Evolutionary conservation across 176 grass and related monocot genomes (phyloP).

Genomic region (Themeda triandra): DNA sequence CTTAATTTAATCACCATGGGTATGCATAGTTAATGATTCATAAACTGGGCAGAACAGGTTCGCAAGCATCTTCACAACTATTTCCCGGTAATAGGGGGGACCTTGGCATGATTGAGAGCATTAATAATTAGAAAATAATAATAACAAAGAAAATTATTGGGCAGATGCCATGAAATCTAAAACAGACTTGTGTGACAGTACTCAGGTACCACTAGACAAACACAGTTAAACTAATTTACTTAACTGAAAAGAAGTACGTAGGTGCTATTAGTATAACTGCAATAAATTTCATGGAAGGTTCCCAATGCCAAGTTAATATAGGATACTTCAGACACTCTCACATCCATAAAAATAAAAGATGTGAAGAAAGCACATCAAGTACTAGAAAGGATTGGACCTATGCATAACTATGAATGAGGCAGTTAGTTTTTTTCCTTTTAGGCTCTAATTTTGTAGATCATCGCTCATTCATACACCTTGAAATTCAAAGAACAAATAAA

Average conservation of each 20-base stretch:
- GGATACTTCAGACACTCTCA: too few relatives aligned
- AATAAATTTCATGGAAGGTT: background rate
- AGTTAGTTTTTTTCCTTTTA: background rate
- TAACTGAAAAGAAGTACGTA: background rate
- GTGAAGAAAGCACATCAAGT: background rate
- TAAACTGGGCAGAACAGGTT: background rate
- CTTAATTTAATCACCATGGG: too few relatives aligned
- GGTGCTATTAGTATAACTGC: background rate
- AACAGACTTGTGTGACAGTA: background rate
- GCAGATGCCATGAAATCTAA: background rate
- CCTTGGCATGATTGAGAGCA: background rate
- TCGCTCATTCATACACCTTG: background rate
- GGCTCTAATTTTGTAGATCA: background rate
- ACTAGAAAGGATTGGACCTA: background rate
- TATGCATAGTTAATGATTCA: background rate
- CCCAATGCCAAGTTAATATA: background rate
- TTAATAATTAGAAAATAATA: background rate
- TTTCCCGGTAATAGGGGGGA: background rate
- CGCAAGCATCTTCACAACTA: constrained; percentile 1
- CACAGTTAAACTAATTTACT: background rate
- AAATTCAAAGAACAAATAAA: background rate
- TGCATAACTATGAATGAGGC: background rate
- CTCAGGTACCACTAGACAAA: background rate
- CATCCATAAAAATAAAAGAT: background rate
- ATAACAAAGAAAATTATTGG: background rate